A percentile compares a stretch with the other conserved stretches of the same genome.
Evolutionary conservation across 129 eudicot genomes (phyloP).

Genomic region (Centaurea solstitialis): DNA sequence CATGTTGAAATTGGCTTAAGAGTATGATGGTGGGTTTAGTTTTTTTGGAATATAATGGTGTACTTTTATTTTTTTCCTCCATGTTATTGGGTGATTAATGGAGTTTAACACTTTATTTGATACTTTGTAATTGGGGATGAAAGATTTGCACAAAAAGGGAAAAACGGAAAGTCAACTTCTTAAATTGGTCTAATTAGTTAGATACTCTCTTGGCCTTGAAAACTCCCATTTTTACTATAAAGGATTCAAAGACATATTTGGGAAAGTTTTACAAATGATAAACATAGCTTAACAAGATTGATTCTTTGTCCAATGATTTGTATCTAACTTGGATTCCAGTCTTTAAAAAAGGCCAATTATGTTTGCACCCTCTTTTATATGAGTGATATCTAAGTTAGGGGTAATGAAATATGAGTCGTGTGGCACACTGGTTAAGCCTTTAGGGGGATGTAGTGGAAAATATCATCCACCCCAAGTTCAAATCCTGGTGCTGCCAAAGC

Average conservation of each 20-base stretch:
- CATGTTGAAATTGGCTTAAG: conserved; percentile 3
- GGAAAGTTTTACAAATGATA: not conserved
- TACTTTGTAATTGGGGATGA: conserved; percentile 11
- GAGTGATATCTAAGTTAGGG: not conserved
- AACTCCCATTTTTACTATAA: conserved; percentile 15
- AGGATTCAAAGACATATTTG: not conserved
- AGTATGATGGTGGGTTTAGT: not conserved
- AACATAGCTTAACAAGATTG: conserved; percentile 16
- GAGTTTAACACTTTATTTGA: not conserved
- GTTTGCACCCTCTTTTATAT: not conserved
- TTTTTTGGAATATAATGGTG: not conserved
- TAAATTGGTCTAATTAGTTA: conserved; percentile 18
- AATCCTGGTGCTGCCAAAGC: too few species aligned
- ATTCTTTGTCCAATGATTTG: not conserved
- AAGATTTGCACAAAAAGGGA: conserved; percentile 18
- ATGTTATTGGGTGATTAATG: not conserved
- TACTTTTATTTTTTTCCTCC: not conserved
- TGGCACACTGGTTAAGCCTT: not conserved
- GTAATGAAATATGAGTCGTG: not conserved
- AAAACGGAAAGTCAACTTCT: conserved; percentile 15
- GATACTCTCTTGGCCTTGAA: conserved; percentile 12
- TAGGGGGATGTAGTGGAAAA: too few species aligned
- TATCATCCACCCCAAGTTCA: too few species aligned
- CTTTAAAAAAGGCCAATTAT: not conserved
- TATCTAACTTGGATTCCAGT: too few species aligned